Conservation (phyloP, 2,329 filamentous ascomycete genomes). For the Trichophyton benhamiae region DNA sequence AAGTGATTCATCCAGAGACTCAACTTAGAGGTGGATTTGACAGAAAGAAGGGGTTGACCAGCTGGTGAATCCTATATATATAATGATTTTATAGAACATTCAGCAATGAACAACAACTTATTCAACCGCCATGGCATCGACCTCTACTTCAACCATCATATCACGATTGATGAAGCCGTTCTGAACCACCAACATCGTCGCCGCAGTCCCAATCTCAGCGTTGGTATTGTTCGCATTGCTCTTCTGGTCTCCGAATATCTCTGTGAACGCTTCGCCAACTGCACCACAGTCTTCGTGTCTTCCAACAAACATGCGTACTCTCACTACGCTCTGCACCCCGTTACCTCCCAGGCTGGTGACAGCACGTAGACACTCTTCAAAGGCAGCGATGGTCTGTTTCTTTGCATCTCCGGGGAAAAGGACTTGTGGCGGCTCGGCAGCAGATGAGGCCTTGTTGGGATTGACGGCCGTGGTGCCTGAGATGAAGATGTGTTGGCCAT, state of each 20-base stretch:
- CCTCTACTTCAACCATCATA: constrained; percentile 31
- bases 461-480: constrained; percentile 30
- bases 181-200: constrained; percentile 29
- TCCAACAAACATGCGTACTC: constrained; percentile 24
- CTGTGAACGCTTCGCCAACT: constrained; percentile 10
- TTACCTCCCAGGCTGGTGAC: constrained; percentile 21
- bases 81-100: not conserved
- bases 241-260: constrained; percentile 14
- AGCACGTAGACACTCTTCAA: constrained; percentile 21
- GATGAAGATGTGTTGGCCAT: constrained; percentile 26
- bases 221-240: constrained; percentile 14
- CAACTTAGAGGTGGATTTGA: constrained; percentile 88
- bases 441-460: constrained; percentile 20
- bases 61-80: constrained; percentile 51
- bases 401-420: constrained; percentile 23
- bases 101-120: not conserved
- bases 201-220: constrained; percentile 21
- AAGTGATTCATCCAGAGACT: constrained; percentile 75
- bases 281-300: constrained; percentile 11
- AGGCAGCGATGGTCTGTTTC: constrained; percentile 20
- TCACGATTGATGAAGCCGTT: constrained; percentile 26
- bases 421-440: constrained; percentile 18
- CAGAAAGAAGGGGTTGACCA: constrained; percentile 61
- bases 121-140: constrained; percentile 23
- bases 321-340: constrained; percentile 23